Base-by-base conservation (phyloP, 2,329 filamentous ascomycete species). In the Pseudogymnoascus destructans region DNA sequence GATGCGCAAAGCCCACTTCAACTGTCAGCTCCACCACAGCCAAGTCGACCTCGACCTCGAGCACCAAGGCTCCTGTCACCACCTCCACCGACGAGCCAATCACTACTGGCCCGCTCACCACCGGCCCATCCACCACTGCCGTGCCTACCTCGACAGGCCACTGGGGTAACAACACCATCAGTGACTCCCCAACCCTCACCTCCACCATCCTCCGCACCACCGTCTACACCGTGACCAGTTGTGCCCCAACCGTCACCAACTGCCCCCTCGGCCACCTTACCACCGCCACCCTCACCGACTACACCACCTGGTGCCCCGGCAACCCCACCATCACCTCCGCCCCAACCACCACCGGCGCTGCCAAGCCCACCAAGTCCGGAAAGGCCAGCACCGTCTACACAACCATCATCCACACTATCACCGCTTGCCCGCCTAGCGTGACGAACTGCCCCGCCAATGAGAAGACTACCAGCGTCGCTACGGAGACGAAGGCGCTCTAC, bases 401-500 rank as follows among this genome's bases (percentile, higher is more conserved):
- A n/a, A 61, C 60, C 1, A 58, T 25, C 23, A 36, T 55, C 21
- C 40, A 58, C 55, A 61, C 60, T 10, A 54, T 61, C 15, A 61
- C 60, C 32, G 30, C 25, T 5, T 61, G 60, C 52, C 71, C 25
- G 73, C 70, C 58, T 72, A 65, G 66, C 10, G 68, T 74, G 2
- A 64, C 63, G 10, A 61, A 73, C 67, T 74, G 72, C 65, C 71
- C 72, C 10, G 66, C 60, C 1, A 65, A 25, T 13, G 40, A 46
- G 40, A 23, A 46, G 40, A 63, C 32, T 33, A 65, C 65, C 30
- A 64, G 69, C 17, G 67, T 72, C 32, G 70, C 68, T 13, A 74
- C 73, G 5, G 67, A 72, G 65, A 67, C 67, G 1, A 67, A 76
- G 27, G 62, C 72, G 13, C 42, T 75, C 32, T 75, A 73, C 63